Evolutionary conservation across 805 yeast species (phyloP).

Genomic region (Jamesozyma jinghongensis): DNA sequence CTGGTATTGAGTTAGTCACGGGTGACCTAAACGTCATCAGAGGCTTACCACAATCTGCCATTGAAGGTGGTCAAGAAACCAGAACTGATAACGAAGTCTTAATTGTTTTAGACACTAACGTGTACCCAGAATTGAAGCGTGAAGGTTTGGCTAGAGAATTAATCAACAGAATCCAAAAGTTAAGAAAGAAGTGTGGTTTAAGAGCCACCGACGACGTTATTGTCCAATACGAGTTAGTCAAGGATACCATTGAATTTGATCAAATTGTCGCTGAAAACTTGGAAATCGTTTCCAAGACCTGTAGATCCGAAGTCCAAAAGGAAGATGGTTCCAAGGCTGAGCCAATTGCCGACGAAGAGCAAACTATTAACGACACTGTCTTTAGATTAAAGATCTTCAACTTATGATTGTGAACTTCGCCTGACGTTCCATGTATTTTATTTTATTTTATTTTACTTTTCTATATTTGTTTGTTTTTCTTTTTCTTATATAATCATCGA

Average conservation of each 20-base stretch:
- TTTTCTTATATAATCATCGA: no score
- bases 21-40: slow-evolving; percentile 89
- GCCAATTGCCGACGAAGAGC: slow-evolving; percentile 82
- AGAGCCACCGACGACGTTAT: slow-evolving; percentile 91
- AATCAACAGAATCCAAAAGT: slow-evolving; percentile 92
- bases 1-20: slow-evolving; percentile 74
- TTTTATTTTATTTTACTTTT: not conserved
- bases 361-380: slow-evolving; percentile 67
- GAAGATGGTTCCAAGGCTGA: slow-evolving; percentile 36
- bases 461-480: no score
- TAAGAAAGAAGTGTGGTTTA: slow-evolving; percentile 92
- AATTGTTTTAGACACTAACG: slow-evolving; percentile 77
- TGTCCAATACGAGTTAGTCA: slow-evolving; percentile 65
- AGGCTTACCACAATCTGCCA: slow-evolving; percentile 65
- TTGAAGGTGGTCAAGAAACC: slow-evolving; percentile 67
- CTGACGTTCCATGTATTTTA: not conserved
- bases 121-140: slow-evolving; percentile 78
- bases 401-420: slow-evolving; percentile 32
- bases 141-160: slow-evolving; percentile 97
- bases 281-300: slow-evolving; percentile 64
- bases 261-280: slow-evolving; percentile 54
- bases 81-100: slow-evolving; percentile 86
- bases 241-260: slow-evolving; percentile 56
- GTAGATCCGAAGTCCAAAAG: slow-evolving; percentile 46
- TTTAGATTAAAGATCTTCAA: slow-evolving; percentile 71